Evolutionary conservation across 2,329 filamentous ascomycete species (phyloP).

Genomic region (Fusarium sp.): DNA sequence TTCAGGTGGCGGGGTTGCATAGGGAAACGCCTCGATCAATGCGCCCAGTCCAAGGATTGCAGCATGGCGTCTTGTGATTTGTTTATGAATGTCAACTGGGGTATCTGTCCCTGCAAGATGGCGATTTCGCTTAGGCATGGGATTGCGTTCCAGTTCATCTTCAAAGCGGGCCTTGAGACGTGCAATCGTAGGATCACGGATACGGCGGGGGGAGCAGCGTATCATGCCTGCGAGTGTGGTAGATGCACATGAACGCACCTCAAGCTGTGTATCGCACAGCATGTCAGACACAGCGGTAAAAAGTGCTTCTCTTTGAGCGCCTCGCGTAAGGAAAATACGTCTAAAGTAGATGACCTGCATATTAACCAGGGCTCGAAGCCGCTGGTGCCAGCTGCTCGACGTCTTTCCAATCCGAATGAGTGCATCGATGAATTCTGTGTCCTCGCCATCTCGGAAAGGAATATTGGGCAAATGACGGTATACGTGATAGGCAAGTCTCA

Average conservation of each 20-base stretch:
- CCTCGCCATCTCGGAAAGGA: conserved; percentile 87
- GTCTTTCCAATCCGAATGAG: conserved; percentile 88
- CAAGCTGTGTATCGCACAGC: conserved; percentile 90
- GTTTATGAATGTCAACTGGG: conserved; percentile 74
- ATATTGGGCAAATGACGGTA: conserved; percentile 97
- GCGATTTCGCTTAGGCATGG: conserved; percentile 78
- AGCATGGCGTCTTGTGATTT: conserved; percentile 85
- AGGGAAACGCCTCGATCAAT: conserved; percentile 94
- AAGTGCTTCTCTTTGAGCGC: conserved; percentile 78
- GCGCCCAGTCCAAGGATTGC: conserved; percentile 92
- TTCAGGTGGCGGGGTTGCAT: conserved; percentile 86
- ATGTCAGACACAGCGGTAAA: conserved; percentile 96
- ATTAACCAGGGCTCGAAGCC: conserved; percentile 92
- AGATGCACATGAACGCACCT: conserved; percentile 92
- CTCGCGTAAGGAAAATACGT: conserved; percentile 85
- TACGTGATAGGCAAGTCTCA: conserved; percentile 93
- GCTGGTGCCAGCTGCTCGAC: conserved; percentile 92
- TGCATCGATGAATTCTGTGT: conserved; percentile 82
- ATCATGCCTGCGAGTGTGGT: conserved; percentile 98
- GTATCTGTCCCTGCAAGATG: conserved; percentile 73
- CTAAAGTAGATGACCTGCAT: conserved; percentile 99
- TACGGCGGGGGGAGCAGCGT: conserved; percentile 83
- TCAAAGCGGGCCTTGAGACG: conserved; percentile 84
- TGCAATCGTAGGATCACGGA: conserved; percentile 81
- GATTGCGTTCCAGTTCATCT: conserved; percentile 79